These are phyloP conservation scores for Colletotrichum liriopes DNA, from an alignment of 2,329 filamentous ascomycete genomes.

Conservation along the genomic window DNA sequence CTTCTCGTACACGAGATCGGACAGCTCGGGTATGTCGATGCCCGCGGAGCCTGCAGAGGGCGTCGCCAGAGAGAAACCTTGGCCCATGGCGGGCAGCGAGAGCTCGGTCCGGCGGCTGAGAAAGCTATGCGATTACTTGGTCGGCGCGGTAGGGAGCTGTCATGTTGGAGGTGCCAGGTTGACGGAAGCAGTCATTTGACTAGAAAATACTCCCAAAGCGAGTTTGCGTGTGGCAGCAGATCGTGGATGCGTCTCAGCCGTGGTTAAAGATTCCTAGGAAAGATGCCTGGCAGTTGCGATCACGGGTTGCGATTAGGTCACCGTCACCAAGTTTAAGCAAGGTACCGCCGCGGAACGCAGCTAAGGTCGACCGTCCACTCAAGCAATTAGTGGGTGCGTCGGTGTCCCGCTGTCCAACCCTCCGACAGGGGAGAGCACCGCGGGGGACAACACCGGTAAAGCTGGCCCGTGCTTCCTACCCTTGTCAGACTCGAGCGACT, in stretches of 20 bases:
- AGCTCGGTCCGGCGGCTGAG: constrained; percentile 16
- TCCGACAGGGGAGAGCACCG: constrained; percentile 27
- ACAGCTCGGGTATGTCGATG: constrained; percentile 93
- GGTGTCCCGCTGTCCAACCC: constrained; percentile 28
- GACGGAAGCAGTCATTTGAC: constrained; percentile 13
- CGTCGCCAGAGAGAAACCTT: constrained; percentile 94
- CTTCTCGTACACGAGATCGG: constrained; percentile 92
- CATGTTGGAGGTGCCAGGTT: constrained; percentile 29
- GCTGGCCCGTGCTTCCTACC: constrained; percentile 20
- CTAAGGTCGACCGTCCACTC: constrained; percentile 20
- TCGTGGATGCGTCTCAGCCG: background rate
- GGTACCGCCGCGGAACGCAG: constrained; percentile 21
- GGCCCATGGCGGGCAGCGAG: constrained; percentile 78
- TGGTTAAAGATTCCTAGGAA: background rate
- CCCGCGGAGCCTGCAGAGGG: constrained; percentile 92
- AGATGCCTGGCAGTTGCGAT: constrained; percentile 22
- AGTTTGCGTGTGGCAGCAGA: background rate
- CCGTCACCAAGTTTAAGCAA: constrained; percentile 14
- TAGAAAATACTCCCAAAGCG: background rate
- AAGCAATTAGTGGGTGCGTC: constrained; percentile 33
- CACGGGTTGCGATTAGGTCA: constrained; percentile 42
- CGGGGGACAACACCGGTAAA: constrained; percentile 2
- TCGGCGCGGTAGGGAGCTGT: constrained; percentile 17
- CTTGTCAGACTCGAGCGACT: constrained; percentile 2
- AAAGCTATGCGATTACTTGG: constrained; percentile 38